These are phyloP conservation scores for Crithidia thermophila DNA, from an alignment of 208 protist genomes.

Conservation along the genomic window DNA sequence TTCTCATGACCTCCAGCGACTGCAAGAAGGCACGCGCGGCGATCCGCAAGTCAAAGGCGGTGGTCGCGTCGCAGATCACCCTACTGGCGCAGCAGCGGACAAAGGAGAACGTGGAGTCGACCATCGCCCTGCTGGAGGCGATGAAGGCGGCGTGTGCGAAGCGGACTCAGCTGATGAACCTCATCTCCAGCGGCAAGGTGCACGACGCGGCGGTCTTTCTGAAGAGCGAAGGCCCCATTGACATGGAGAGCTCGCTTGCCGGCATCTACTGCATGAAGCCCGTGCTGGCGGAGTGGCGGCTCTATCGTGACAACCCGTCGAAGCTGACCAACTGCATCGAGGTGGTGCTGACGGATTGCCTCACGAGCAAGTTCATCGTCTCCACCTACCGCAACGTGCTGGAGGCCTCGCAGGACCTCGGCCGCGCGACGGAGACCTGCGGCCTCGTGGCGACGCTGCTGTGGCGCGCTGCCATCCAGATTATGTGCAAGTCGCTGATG, in stretches of 20 bases:
- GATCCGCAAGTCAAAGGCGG: slow-evolving; percentile 65
- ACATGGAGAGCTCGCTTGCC: slow-evolving; percentile 47
- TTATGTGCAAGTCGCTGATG: slow-evolving; percentile 66
- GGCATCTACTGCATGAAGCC: slow-evolving; percentile 64
- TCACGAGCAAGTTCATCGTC: slow-evolving; percentile 74
- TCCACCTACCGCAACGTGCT: slow-evolving; percentile 71
- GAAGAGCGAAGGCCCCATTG: slow-evolving; percentile 45
- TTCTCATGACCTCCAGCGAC: slow-evolving; percentile 82
- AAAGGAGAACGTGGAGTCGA: slow-evolving; percentile 47
- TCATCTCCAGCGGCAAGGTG: slow-evolving; percentile 68
- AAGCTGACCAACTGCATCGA: slow-evolving; percentile 51
- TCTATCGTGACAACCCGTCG: slow-evolving; percentile 53
- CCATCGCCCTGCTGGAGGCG: slow-evolving; percentile 58
- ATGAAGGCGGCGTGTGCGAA: slow-evolving; percentile 66
- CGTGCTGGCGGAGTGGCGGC: slow-evolving; percentile 73
- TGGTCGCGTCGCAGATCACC: slow-evolving; percentile 51
- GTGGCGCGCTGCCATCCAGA: slow-evolving; percentile 71
- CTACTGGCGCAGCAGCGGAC: slow-evolving; percentile 64
- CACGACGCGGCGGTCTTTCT: slow-evolving; percentile 71
- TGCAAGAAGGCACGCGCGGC: slow-evolving; percentile 77
- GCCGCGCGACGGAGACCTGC: slow-evolving; percentile 35
- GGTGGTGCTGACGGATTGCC: slow-evolving; percentile 55
- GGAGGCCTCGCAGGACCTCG: slow-evolving; percentile 52
- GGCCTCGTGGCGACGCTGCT: slow-evolving; percentile 55
- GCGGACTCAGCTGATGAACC: slow-evolving; percentile 57